phyloP scores from a whole-genome alignment of 306 rosid species.

The Dicorynia guianensis region DNA sequence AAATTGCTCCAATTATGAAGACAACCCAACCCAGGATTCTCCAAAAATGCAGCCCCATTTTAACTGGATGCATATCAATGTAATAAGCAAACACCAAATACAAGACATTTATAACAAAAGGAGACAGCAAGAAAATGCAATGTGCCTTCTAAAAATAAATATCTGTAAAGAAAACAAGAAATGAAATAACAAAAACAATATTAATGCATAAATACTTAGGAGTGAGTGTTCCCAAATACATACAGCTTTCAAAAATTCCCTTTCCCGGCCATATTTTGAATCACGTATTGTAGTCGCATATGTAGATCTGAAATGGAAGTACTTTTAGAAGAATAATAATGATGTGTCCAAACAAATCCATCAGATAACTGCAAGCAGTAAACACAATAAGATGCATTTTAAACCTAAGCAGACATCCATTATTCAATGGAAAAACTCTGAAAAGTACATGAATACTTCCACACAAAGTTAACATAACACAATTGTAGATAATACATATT shows the following conservation, averaged over 20 bases:
- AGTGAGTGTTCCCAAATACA: slow-evolving; percentile 41
- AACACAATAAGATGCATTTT: slow-evolving; percentile 15
- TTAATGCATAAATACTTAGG: slow-evolving; percentile 9
- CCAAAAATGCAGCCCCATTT: slow-evolving; percentile 14
- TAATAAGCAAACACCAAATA: slow-evolving; percentile 9
- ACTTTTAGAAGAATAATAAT: slow-evolving; percentile 24
- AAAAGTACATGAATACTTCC: slow-evolving; percentile 2
- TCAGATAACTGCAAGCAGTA: slow-evolving; percentile 24
- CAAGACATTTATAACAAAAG: neutral
- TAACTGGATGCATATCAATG: neutral
- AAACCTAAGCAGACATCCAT: slow-evolving; percentile 14
- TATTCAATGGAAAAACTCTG: neutral
- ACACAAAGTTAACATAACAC: slow-evolving; percentile 1
- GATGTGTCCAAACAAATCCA: slow-evolving; percentile 1
- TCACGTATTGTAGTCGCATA: slow-evolving; percentile 95
- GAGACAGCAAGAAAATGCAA: slow-evolving; percentile 6
- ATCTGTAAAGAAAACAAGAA: slow-evolving; percentile 14
- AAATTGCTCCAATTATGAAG: slow-evolving; percentile 7
- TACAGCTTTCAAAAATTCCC: slow-evolving; percentile 95
- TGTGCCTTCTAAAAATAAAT: slow-evolving; percentile 4
- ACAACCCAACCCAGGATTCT: slow-evolving; percentile 6
- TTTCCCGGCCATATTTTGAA: slow-evolving; percentile 82
- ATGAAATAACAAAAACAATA: slow-evolving; percentile 3
- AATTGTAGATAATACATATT: neutral
- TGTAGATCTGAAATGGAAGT: slow-evolving; percentile 68